Percentiles rank a stretch among this genome's conserved stretches.
These are phyloP conservation scores for Globisporangium polare DNA, from an alignment of 352 stramenopile species.

Conservation along the genomic window DNA sequence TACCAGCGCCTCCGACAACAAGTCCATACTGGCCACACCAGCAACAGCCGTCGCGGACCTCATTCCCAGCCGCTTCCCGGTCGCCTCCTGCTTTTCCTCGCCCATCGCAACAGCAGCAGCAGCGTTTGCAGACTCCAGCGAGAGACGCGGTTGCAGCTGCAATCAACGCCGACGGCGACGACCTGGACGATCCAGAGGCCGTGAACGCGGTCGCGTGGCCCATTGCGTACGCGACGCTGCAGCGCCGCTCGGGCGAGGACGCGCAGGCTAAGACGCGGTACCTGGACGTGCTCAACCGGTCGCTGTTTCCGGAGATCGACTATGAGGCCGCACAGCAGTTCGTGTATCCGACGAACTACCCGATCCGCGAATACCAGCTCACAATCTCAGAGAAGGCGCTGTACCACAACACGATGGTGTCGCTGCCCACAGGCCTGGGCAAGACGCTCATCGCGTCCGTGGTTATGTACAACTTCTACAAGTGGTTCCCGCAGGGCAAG, in stretches of 20 bases:
- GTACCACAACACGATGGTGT: slow-evolving; percentile 97
- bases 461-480: slow-evolving; percentile 99
- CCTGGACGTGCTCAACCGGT: slow-evolving; percentile 32
- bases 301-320: slow-evolving; percentile 54
- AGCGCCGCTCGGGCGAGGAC: slow-evolving; percentile 46
- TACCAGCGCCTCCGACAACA: slow-evolving; percentile 8
- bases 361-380: slow-evolving; percentile 93
- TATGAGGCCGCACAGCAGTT: slow-evolving; percentile 58
- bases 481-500: slow-evolving; percentile 95
- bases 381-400: slow-evolving; percentile 92
- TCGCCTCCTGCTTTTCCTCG: neutral
- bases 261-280: slow-evolving; percentile 52
- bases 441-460: slow-evolving; percentile 99
- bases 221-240: slow-evolving; percentile 15
- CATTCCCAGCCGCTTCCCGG: neutral
- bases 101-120: neutral
- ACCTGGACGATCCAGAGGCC: slow-evolving; percentile 1
- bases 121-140: neutral
- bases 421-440: slow-evolving; percentile 97
- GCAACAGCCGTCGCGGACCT: neutral
- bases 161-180: slow-evolving; percentile 7
- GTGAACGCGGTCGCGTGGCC: slow-evolving; percentile 3
- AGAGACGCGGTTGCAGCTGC: neutral
- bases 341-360: slow-evolving; percentile 90
- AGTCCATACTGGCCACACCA: slow-evolving; percentile 4